Evolutionary conservation across 768 basidiomycete genomes (phyloP).

Genomic region (Asterophora lycoperdoides): DNA sequence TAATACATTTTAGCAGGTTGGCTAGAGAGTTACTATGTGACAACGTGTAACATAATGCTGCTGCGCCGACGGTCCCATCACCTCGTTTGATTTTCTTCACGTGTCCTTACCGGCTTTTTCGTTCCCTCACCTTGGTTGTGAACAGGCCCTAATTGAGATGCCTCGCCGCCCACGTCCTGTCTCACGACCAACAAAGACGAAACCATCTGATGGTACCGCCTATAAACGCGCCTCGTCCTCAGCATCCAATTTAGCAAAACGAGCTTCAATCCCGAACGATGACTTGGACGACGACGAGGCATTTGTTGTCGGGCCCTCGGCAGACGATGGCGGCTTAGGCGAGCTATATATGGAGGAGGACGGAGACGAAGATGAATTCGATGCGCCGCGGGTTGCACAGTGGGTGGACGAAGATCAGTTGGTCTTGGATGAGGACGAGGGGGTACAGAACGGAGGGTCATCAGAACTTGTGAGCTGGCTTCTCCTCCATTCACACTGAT

Average conservation of each 20-base stretch:
- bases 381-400: conserved; percentile 55
- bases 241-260: conserved; percentile 14
- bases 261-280: background rate
- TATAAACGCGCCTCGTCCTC: conserved; percentile 1
- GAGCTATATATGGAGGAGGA: conserved; percentile 18
- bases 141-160: conserved; percentile 26
- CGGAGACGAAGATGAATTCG: conserved; percentile 36
- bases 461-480: conserved; percentile 26
- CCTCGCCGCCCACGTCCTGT: conserved; percentile 35
- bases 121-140: too few relatives aligned
- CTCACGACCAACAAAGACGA: conserved; percentile 18
- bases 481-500: background rate
- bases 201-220: conserved; percentile 1
- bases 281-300: conserved; percentile 5
- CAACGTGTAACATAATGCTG: too few relatives aligned
- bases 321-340: conserved; percentile 3
- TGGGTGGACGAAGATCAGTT: conserved; percentile 54
- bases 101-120: too few relatives aligned
- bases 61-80: too few relatives aligned
- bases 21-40: too few relatives aligned
- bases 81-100: too few relatives aligned
- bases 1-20: too few relatives aligned
- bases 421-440: conserved; percentile 32
- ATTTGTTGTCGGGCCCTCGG: background rate
- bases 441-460: conserved; percentile 24